Evolutionary conservation across 176 grass and related monocot genomes (phyloP).

Genomic region (Hordeum marinum): DNA sequence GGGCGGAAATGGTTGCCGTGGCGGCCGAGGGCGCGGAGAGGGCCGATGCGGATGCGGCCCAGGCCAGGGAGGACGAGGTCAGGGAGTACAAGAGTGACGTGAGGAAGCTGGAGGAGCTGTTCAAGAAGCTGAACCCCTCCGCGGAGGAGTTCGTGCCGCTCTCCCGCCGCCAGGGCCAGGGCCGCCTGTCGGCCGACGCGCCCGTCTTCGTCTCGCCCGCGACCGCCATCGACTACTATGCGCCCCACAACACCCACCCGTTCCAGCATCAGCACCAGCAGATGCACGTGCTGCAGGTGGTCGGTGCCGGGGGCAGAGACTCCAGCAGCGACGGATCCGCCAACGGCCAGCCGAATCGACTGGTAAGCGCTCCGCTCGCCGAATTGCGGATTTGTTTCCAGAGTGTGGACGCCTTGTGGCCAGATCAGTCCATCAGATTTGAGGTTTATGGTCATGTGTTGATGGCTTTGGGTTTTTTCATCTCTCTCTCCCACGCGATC

Average conservation of each 20-base stretch:
- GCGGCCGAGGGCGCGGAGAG: not conserved
- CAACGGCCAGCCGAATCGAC: conserved; percentile 50
- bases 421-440: conserved; percentile 16
- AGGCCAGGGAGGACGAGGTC: conserved; percentile 35
- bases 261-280: conserved; percentile 12
- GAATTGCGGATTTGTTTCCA: not conserved
- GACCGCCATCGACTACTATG: conserved; percentile 22
- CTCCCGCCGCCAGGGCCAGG: conserved; percentile 26
- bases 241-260: conserved; percentile 21
- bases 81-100: conserved; percentile 77
- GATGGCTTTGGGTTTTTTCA: conserved; percentile 23
- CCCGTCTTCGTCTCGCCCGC: conserved; percentile 62
- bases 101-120: conserved; percentile 84
- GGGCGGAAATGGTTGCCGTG: not conserved
- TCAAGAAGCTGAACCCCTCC: conserved; percentile 87
- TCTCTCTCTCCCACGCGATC: not conserved
- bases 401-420: not conserved
- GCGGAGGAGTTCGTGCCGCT: conserved; percentile 93
- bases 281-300: conserved; percentile 43
- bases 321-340: conserved; percentile 84
- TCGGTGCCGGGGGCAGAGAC: conserved; percentile 34
- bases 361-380: conserved; percentile 29
- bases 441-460: conserved; percentile 7
- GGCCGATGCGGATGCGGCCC: not conserved
- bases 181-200: conserved; percentile 70